A percentile compares a stretch with the other conserved stretches of the same genome.
phyloP scores from a whole-genome alignment of 441 rosid genomes.

The Manihot esculenta region DNA sequence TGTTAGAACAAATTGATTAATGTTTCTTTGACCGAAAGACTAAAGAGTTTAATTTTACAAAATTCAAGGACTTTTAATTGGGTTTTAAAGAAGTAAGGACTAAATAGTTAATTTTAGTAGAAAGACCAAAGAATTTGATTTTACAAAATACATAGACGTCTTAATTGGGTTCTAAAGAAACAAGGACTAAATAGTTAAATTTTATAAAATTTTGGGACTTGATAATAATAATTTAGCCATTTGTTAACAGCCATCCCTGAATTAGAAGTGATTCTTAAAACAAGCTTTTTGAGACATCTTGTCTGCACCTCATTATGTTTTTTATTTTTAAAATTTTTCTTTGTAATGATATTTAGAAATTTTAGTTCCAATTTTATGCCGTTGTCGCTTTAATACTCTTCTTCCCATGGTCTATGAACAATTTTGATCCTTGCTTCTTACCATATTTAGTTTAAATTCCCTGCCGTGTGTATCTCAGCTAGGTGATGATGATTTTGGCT shows the following conservation, averaged over 20 bases:
- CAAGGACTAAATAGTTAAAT: too few species aligned
- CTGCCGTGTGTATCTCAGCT: slow-evolving; percentile 42
- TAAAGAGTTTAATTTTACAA: too few species aligned
- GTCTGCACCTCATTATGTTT: neutral
- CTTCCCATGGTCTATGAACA: neutral
- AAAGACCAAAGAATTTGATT: too few species aligned
- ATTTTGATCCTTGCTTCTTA: slow-evolving; percentile 15
- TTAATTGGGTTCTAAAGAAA: too few species aligned
- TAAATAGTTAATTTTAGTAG: too few species aligned
- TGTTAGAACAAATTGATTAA: too few species aligned
- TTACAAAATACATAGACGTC: too few species aligned
- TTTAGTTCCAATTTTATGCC: neutral
- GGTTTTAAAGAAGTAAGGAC: too few species aligned
- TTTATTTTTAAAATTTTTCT: neutral
- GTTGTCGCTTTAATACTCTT: slow-evolving; percentile 7
- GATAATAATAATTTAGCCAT: neutral
- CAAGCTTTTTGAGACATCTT: slow-evolving; percentile 4
- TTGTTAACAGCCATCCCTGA: neutral
- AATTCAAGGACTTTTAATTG: too few species aligned
- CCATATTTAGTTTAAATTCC: neutral
- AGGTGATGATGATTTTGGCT: slow-evolving; percentile 95
- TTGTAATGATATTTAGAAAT: neutral
- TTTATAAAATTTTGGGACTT: too few species aligned
- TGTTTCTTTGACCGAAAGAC: too few species aligned
- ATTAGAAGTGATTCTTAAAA: slow-evolving; percentile 5